A percentile compares a stretch with the other conserved stretches of the same genome.
Evolutionary conservation across 495 filamentous ascomycete species (phyloP).

Genomic region (Penicillium psychrofluorescens): DNA sequence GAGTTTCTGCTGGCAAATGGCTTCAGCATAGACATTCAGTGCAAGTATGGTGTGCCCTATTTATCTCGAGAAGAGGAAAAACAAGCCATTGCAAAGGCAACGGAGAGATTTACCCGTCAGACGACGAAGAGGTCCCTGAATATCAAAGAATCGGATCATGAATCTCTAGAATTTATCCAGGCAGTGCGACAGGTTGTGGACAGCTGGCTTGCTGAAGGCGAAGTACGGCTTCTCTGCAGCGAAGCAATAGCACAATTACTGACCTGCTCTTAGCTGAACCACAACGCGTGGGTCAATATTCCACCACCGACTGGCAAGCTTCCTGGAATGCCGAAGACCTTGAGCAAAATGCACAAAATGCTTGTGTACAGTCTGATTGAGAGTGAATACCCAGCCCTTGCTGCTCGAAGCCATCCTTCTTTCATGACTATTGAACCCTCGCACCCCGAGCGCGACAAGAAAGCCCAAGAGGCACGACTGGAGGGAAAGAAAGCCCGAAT

Average conservation of each 20-base stretch:
- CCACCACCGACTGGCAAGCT: slow-evolving; percentile 14
- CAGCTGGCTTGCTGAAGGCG: slow-evolving; percentile 33
- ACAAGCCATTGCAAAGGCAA: slow-evolving; percentile 21
- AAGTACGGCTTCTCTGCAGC: slow-evolving; percentile 8
- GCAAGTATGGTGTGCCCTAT: slow-evolving; percentile 58
- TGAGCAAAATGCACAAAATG: slow-evolving; percentile 50
- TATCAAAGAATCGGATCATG: slow-evolving; percentile 46
- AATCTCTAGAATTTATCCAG: slow-evolving; percentile 49
- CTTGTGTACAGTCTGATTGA: slow-evolving; percentile 64
- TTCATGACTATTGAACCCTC: slow-evolving; percentile 47
- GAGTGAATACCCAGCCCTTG: slow-evolving; percentile 52
- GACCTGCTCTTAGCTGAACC: slow-evolving; percentile 5
- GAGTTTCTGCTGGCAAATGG: slow-evolving; percentile 54
- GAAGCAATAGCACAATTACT: not conserved
- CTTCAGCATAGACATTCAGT: slow-evolving; percentile 55
- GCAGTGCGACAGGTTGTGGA: slow-evolving; percentile 41
- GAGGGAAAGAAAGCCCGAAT: slow-evolving; percentile 35
- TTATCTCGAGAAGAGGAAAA: slow-evolving; percentile 59
- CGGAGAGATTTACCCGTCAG: slow-evolving; percentile 22
- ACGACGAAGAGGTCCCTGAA: slow-evolving; percentile 29
- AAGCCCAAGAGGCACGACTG: slow-evolving; percentile 27
- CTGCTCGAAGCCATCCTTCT: slow-evolving; percentile 32
- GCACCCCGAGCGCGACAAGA: slow-evolving; percentile 41
- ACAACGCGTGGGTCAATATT: slow-evolving; percentile 21
- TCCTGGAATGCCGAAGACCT: slow-evolving; percentile 5